Base-by-base conservation (phyloP, 768 basidiomycete species). In the Termitomyces sp. region DNA sequence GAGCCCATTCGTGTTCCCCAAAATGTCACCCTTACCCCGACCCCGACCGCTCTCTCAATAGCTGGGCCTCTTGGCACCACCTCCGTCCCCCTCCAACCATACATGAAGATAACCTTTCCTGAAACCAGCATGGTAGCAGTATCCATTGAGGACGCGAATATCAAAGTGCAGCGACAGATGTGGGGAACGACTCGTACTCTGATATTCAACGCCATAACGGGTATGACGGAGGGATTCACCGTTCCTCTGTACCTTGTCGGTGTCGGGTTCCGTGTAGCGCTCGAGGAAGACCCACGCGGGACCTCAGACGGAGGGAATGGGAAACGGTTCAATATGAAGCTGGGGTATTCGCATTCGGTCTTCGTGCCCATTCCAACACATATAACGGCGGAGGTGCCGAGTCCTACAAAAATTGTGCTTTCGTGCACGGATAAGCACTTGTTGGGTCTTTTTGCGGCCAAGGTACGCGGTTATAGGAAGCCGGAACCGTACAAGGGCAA, bases 401-500 rank as follows among this genome's bases (percentile, higher is more conserved):
- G 79, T 23, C 84, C 96, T 7, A 97, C 93, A 1, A 89, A 91
- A 75, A 93, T 98, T 58, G 71, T 87, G 33, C 73, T 98, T 28
- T 81, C 76, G 23, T 93, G 95, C 65, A 90, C 84, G 56, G 89
- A 97, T 76, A 98, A 98, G 72, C 90, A 97, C 66, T 74, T 80
- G 50, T 71, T 99, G 59, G 94, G 94, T 1, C 78, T 92, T 63
- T 96, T 96, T 69, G 91, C 94, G 0, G 93, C 95, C 5, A 83
- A 86, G 63, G 87, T 98, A 28, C 80, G 95, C 62, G 82, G 80
- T 60, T 88, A 87, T 76, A 83, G 96, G 66, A 88, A 88, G 65
- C 96, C 96, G 23, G 96, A 99, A 70, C 95, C 95, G 16, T 99
- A 98, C 75, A 93, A 98, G 75, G 96, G 95, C 70, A 98, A 98